Evolutionary conservation across 192 early-diverging fungal genomes (phyloP).

Genomic region (Thoreauomyces humboldtii): DNA sequence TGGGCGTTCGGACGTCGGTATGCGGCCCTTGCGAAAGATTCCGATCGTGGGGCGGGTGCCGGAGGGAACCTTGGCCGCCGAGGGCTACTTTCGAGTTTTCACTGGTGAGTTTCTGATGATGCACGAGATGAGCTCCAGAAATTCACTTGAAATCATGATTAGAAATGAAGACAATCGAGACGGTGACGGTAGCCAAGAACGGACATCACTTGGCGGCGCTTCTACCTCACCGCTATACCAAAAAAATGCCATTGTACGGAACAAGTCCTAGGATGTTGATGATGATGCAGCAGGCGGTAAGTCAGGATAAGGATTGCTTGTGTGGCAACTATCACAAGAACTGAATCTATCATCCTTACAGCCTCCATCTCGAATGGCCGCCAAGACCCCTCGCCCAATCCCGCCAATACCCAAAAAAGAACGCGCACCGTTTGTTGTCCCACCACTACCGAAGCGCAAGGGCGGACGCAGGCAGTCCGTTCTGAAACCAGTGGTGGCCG

Average conservation of each 20-base stretch:
- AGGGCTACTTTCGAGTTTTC: conserved; percentile 26
- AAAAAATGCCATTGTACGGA: conserved; percentile 25
- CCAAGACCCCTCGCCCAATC: no score
- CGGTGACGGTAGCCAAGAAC: neutral
- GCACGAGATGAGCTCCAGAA: neutral
- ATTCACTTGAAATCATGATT: neutral
- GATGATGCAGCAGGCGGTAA: conserved; percentile 18
- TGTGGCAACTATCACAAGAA: no score
- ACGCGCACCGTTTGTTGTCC: no score
- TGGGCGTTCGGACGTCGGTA: neutral
- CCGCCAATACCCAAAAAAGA: no score
- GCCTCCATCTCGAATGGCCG: no score
- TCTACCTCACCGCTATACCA: conserved; percentile 24
- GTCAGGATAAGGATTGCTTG: neutral
- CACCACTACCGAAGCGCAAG: no score
- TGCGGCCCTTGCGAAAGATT: neutral
- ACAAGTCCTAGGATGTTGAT: conserved; percentile 24
- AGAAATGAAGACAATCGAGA: conserved; percentile 32
- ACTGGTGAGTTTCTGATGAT: conserved; percentile 6
- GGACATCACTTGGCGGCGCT: conserved; percentile 23
- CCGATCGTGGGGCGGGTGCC: conserved; percentile 19
- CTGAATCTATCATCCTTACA: no score
- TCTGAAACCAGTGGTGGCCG: no score
- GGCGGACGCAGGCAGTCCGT: no score
- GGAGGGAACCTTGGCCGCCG: neutral